Base-by-base conservation (phyloP, 2,329 filamentous ascomycete species). In the Colletotrichum navitas region DNA sequence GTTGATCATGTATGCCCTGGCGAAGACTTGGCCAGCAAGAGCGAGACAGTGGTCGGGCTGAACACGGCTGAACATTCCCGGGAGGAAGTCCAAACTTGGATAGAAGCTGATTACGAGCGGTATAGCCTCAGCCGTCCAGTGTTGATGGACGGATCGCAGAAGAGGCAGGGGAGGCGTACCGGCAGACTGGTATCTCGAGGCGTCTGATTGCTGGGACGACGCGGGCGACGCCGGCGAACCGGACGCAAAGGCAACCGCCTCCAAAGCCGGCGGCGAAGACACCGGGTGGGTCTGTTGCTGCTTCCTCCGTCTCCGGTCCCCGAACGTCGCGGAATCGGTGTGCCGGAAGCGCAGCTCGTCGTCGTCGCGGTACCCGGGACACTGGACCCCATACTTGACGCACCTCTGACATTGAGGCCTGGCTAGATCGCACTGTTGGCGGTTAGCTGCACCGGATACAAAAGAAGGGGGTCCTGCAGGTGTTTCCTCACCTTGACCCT, bases 91-190 rank as follows among this genome's bases (percentile, higher is more conserved):
- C 36, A 84, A 60, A 2, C 78, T 75, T 3, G 78, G 78, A 64
- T 83, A 84, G 54, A 82, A 78, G 59, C 80, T 78, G 26, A 83
- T 78, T 1, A 84, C 73, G 26, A 84, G 81, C 5, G 82, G 81
- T 3, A 83, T 75, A 0, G 82, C 83, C 47, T 82, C 79, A 2
- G 75, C 64, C 5, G 80, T 82, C 82, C 82, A 84, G 56, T 83
- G 80, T 66, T 83, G 78, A 21, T 71, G 74, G 34, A 84, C 43
- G 14, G 55, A 3, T 8, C 47, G 56, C 39, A 54, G 21, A 41
- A 72, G 26, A 3, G 66, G 60, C 34, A 11, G n/a, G n/a, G 54
- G 34, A 39, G 34, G 11, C 21, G 54, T 26, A 12, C 24, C 52
- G 21, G 43, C 29, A 58, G 54, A 26, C 12, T 21, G 54, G 34